Percentiles rank a stretch among this genome's conserved stretches.
These are phyloP conservation scores for Penicillium brevicompactum DNA, from an alignment of 2,329 filamentous ascomycete genomes.

Conservation along the genomic window DNA sequence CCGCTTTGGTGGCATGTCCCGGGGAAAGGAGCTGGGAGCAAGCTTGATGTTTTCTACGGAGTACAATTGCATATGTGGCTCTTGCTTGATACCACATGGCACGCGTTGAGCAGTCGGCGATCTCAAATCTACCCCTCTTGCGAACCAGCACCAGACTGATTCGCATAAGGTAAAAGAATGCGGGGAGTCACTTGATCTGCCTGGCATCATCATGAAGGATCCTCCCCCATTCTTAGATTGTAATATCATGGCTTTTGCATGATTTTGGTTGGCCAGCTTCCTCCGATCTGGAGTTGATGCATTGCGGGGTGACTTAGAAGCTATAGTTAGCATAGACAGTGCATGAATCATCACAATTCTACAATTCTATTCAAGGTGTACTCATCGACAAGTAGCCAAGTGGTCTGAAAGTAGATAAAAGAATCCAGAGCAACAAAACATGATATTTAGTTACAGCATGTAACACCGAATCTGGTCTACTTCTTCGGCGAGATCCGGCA, in stretches of 20 bases:
- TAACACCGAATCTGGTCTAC: too few species aligned
- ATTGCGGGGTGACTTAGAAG: constrained; percentile 2
- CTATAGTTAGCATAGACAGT: constrained; percentile 2
- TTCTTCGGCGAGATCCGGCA: not conserved
- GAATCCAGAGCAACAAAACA: too few species aligned
- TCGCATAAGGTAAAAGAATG: not conserved
- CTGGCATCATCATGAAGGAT: not conserved
- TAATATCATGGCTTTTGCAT: not conserved
- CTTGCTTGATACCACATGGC: not conserved
- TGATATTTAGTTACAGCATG: too few species aligned
- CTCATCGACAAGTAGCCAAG: too few species aligned
- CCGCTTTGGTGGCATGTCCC: constrained; percentile 1
- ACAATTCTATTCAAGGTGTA: not conserved
- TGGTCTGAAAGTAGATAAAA: too few species aligned
- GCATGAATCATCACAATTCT: not conserved
- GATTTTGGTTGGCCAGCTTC: not conserved
- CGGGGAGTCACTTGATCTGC: not conserved
- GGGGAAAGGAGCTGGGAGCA: not conserved
- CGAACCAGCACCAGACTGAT: not conserved
- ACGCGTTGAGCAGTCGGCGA: not conserved
- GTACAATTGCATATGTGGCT: not conserved
- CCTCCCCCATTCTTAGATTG: not conserved
- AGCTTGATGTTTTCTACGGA: not conserved
- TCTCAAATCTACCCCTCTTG: not conserved
- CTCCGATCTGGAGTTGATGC: not conserved